phyloP scores from a whole-genome alignment of 352 stramenopile species.

The Labyrinthula sp. region DNA sequence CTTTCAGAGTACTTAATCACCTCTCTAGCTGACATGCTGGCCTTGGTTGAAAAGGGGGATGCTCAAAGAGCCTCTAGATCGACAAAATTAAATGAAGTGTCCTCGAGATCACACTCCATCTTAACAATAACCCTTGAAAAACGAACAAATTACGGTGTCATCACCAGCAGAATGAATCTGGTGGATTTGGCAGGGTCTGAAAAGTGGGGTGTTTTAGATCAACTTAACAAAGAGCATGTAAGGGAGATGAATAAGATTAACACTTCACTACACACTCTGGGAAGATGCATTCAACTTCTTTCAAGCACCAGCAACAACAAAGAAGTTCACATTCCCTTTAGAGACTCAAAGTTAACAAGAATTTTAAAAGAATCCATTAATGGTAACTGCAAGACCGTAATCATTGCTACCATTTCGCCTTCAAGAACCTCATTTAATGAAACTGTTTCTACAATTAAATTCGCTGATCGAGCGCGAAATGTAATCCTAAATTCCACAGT shows the following conservation, averaged over 20 bases:
- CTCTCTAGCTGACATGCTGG: constrained; percentile 50
- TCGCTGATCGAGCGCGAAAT: constrained; percentile 59
- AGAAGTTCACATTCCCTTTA: constrained; percentile 57
- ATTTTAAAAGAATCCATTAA: constrained; percentile 61
- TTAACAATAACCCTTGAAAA: constrained; percentile 42
- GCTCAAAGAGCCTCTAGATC: constrained; percentile 54
- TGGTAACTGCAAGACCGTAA: constrained; percentile 63
- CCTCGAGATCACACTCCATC: constrained; percentile 66
- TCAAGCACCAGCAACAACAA: constrained; percentile 17
- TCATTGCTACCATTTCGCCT: constrained; percentile 65
- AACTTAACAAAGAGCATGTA: constrained; percentile 56
- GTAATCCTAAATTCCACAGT: constrained; percentile 49
- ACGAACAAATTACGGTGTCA: constrained; percentile 40
- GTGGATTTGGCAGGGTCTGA: constrained; percentile 74
- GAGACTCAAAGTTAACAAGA: constrained; percentile 72
- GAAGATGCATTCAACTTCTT: constrained; percentile 56
- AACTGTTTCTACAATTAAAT: constrained; percentile 73
- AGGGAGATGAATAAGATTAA: constrained; percentile 82
- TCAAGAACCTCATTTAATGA: constrained; percentile 58
- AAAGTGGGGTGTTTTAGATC: constrained; percentile 59
- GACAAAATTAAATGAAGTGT: constrained; percentile 71
- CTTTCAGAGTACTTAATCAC: constrained; percentile 56
- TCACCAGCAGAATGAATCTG: constrained; percentile 75
- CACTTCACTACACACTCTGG: constrained; percentile 64
- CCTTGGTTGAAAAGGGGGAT: constrained; percentile 52